phyloP scores from a whole-genome alignment of 1,284 basidiomycete genomes.

The Prillingera fragicola region DNA sequence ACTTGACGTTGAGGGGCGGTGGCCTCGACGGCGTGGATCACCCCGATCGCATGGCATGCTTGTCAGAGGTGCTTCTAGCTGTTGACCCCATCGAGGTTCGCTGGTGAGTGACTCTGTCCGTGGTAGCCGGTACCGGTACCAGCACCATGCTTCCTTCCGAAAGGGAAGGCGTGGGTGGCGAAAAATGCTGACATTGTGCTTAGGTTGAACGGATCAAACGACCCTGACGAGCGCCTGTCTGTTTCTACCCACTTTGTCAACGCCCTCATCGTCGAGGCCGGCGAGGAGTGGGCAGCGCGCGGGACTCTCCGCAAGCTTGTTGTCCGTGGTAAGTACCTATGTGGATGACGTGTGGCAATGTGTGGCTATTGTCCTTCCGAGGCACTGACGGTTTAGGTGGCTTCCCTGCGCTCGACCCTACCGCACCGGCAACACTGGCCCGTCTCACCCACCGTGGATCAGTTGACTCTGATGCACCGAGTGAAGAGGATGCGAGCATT shows the following conservation, averaged over 20 bases:
- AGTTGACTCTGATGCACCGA: too few relatives aligned
- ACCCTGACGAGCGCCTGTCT: too few relatives aligned
- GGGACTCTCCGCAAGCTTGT: constrained; percentile 26
- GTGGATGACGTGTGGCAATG: neutral
- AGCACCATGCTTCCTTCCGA: too few relatives aligned
- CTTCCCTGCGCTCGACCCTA: too few relatives aligned
- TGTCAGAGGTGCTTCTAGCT: constrained; percentile 28
- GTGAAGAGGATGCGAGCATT: too few relatives aligned
- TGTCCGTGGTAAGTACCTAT: constrained; percentile 29
- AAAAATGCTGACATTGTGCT: too few relatives aligned
- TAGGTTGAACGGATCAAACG: too few relatives aligned
- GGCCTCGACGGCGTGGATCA: constrained; percentile 34
- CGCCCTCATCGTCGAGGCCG: constrained; percentile 36
- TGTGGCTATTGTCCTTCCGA: neutral
- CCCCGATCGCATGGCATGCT: constrained; percentile 29
- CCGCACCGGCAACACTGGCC: too few relatives aligned
- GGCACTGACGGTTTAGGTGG: neutral
- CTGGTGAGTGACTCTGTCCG: constrained; percentile 25
- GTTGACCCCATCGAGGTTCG: constrained; percentile 33
- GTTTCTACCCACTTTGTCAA: constrained; percentile 39
- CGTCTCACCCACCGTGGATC: too few relatives aligned
- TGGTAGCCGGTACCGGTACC: too few relatives aligned
- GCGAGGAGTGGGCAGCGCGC: constrained; percentile 28
- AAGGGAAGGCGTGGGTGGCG: too few relatives aligned
- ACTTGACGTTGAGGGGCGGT: constrained; percentile 30